A percentile compares a stretch with the other conserved stretches of the same genome.
phyloP scores from a whole-genome alignment of 1,284 basidiomycete genomes.

The Pseudozyma thailandica region DNA sequence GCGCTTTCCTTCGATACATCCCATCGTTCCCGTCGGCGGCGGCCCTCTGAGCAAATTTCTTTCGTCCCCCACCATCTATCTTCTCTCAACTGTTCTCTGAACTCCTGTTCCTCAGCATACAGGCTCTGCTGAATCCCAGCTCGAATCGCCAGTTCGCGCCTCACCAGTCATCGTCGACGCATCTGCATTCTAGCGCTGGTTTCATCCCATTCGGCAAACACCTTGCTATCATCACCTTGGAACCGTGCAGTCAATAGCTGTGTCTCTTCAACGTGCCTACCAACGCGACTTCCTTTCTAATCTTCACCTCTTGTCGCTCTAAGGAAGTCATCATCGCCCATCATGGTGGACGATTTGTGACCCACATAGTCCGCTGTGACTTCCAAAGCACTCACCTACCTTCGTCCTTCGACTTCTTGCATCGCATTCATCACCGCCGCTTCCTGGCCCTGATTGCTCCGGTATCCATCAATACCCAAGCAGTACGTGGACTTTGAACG shows the following conservation, averaged over 20 bases:
- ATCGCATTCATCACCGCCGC: constrained; percentile 8
- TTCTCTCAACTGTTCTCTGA: too few species aligned
- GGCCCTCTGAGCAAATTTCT: too few species aligned
- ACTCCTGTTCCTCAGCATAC: too few species aligned
- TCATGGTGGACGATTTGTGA: constrained; percentile 33
- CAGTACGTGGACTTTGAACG: background rate
- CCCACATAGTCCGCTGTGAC: constrained; percentile 18
- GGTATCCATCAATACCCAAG: background rate
- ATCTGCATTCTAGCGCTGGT: too few species aligned
- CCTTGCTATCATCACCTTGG: too few species aligned
- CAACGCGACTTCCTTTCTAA: constrained; percentile 1
- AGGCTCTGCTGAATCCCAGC: too few species aligned
- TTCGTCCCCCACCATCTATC: too few species aligned
- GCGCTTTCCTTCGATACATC: background rate
- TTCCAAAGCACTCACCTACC: constrained; percentile 12
- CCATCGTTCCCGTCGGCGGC: background rate
- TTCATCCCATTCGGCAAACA: background rate
- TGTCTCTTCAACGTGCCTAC: background rate
- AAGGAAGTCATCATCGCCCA: constrained; percentile 1
- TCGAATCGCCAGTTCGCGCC: too few species aligned
- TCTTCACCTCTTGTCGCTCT: constrained; percentile 3
- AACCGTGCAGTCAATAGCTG: background rate
- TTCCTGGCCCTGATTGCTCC: too few species aligned
- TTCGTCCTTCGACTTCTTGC: background rate
- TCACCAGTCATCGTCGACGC: background rate